A percentile compares a stretch with the other conserved stretches of the same genome.
Conservation (phyloP, 2,329 filamentous ascomycete genomes). For the Neonectria ditissima region DNA sequence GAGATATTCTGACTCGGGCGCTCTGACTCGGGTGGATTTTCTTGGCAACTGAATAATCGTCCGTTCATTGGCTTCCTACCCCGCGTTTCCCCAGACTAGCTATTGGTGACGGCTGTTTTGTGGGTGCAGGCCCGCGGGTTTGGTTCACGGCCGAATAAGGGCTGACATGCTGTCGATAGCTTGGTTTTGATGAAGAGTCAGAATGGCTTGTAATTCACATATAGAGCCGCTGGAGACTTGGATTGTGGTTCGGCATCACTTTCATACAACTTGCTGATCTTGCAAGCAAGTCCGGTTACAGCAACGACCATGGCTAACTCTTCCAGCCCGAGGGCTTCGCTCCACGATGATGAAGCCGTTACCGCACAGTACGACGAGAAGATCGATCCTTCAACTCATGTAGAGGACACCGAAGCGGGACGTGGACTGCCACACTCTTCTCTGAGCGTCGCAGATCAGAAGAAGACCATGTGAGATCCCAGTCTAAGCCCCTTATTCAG, state of each 20-base stretch:
- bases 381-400: not conserved
- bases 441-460: not conserved
- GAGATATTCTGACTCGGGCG: not conserved
- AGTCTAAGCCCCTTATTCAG: too few relatives aligned
- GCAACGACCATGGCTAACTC: not conserved
- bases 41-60: not conserved
- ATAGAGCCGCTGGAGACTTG: not conserved
- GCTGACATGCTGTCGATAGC: not conserved
- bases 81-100: slow-evolving; percentile 6
- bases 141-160: not conserved
- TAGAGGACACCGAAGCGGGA: not conserved
- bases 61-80: not conserved
- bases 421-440: not conserved
- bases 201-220: not conserved
- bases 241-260: too few relatives aligned
- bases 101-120: not conserved
- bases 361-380: not conserved
- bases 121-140: not conserved
- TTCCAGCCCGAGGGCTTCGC: not conserved
- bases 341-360: not conserved
- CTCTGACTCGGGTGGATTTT: slow-evolving; percentile 1
- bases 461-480: not conserved
- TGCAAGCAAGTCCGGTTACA: not conserved
- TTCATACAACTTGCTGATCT: not conserved
- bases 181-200: not conserved